phyloP scores from a whole-genome alignment of 192 early-diverging fungal genomes.

The Coemansia sp. region DNA sequence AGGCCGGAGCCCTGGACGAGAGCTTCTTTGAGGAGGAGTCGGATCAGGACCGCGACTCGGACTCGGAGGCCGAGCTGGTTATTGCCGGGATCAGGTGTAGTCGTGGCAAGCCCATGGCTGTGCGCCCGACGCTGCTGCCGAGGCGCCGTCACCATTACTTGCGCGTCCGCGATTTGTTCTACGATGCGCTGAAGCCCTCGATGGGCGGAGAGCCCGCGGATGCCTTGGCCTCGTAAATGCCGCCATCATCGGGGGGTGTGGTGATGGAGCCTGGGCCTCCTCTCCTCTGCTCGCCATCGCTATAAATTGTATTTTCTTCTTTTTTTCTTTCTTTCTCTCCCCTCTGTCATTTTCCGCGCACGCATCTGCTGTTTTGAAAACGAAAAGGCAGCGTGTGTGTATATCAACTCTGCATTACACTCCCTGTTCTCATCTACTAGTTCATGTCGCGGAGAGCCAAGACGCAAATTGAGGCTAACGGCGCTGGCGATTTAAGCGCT shows the following conservation, averaged over 20 bases:
- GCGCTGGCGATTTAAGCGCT: not conserved
- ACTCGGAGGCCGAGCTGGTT: slow-evolving; percentile 57
- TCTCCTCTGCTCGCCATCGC: no score
- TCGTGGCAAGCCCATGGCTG: slow-evolving; percentile 67
- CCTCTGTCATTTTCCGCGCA: not conserved
- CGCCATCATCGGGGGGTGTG: not conserved
- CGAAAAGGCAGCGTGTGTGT: no score
- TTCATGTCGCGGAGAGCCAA: slow-evolving; percentile 4
- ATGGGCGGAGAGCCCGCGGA: slow-evolving; percentile 30
- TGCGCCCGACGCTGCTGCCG: slow-evolving; percentile 56
- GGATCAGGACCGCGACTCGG: slow-evolving; percentile 72
- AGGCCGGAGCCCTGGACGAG: slow-evolving; percentile 52
- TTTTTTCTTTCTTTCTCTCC: not conserved
- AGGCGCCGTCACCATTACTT: slow-evolving; percentile 64
- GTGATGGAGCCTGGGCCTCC: not conserved
- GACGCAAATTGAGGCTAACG: not conserved
- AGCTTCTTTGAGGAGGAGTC: slow-evolving; percentile 60
- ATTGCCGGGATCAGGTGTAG: slow-evolving; percentile 66
- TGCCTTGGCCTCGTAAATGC: slow-evolving; percentile 5
- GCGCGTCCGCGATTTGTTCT: slow-evolving; percentile 65
- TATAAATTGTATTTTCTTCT: no score
- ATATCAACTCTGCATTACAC: not conserved
- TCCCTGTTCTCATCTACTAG: not conserved
- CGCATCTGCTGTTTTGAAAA: no score
- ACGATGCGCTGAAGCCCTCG: slow-evolving; percentile 64